These are phyloP conservation scores for Adansonia rubrostipa DNA, from an alignment of 441 rosid genomes.

Conservation along the genomic window DNA sequence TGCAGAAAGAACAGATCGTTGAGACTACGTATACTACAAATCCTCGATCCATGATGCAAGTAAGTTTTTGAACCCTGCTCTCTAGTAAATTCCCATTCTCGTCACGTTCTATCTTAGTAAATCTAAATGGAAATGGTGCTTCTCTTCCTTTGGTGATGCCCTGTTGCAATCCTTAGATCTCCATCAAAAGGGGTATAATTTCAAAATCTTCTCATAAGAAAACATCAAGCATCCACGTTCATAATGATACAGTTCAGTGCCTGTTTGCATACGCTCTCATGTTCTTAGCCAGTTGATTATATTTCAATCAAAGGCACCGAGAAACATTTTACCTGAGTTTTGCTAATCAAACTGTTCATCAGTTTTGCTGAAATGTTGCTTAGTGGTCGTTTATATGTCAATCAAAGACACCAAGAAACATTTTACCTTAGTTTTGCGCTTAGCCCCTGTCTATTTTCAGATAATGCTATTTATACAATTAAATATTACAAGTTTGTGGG, in stretches of 20 bases:
- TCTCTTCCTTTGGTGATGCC: background rate
- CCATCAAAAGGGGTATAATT: background rate
- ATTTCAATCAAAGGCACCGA: background rate
- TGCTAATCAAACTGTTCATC: background rate
- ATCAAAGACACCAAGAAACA: background rate
- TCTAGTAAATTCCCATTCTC: background rate
- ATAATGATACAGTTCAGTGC: background rate
- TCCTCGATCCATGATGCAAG: constrained; percentile 96
- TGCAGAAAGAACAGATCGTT: constrained; percentile 83
- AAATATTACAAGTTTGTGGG: background rate
- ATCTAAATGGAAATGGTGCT: constrained; percentile 4
- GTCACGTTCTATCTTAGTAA: background rate
- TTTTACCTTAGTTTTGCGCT: background rate
- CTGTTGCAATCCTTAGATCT: background rate
- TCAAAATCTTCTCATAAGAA: background rate
- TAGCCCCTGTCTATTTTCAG: background rate
- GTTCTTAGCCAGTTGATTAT: background rate
- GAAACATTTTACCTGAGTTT: background rate
- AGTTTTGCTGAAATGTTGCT: background rate
- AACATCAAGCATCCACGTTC: constrained; percentile 4
- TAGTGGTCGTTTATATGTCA: background rate
- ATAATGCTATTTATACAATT: constrained; percentile 2
- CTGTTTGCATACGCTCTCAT: background rate
- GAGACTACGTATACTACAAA: constrained; percentile 92
- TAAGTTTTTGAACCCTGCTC: constrained; percentile 35